Conservation (phyloP, 768 basidiomycete genomes). For the Lenzites betulinus region DNA sequence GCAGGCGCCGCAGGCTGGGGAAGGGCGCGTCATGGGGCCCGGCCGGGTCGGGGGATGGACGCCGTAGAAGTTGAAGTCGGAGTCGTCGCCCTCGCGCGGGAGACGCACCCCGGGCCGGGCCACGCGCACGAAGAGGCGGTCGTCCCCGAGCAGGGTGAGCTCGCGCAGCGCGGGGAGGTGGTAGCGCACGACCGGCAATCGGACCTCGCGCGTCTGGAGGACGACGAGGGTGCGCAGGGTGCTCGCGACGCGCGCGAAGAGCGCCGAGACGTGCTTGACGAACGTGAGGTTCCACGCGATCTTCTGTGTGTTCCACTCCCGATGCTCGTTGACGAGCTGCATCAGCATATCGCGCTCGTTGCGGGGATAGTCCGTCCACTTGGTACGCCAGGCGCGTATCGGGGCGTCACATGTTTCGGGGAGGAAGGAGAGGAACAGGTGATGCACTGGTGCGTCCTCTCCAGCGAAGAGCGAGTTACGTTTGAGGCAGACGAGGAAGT, state of each 20-base stretch:
- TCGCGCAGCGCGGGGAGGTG: slow-evolving; percentile 17
- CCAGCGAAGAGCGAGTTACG: slow-evolving; percentile 8
- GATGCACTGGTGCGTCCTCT: not conserved
- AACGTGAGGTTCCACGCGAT: slow-evolving; percentile 15
- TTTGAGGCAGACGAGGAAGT: slow-evolving; percentile 19
- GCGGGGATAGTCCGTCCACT: slow-evolving; percentile 18
- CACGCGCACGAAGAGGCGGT: slow-evolving; percentile 14
- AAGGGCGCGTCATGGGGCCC: not conserved
- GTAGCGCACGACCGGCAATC: slow-evolving; percentile 7
- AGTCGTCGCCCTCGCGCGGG: slow-evolving; percentile 9
- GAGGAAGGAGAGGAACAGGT: slow-evolving; percentile 20
- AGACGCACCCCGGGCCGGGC: slow-evolving; percentile 2
- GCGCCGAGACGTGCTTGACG: slow-evolving; percentile 15
- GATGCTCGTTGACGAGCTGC: slow-evolving; percentile 14
- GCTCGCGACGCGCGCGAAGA: slow-evolving; percentile 10
- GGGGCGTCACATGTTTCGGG: slow-evolving; percentile 18
- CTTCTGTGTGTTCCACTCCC: slow-evolving; percentile 10
- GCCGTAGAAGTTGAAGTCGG: slow-evolving; percentile 18
- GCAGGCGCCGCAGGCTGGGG: slow-evolving; percentile 15
- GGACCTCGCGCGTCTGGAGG: slow-evolving; percentile 15
- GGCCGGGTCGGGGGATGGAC: not conserved
- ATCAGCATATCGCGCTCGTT: slow-evolving; percentile 7
- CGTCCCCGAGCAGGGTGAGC: slow-evolving; percentile 19
- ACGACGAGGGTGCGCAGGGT: slow-evolving; percentile 16
- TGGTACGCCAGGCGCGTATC: slow-evolving; percentile 9